These are phyloP conservation scores for Diutina neorugosa DNA, from an alignment of 1,139 yeast species.

Conservation along the genomic window DNA sequence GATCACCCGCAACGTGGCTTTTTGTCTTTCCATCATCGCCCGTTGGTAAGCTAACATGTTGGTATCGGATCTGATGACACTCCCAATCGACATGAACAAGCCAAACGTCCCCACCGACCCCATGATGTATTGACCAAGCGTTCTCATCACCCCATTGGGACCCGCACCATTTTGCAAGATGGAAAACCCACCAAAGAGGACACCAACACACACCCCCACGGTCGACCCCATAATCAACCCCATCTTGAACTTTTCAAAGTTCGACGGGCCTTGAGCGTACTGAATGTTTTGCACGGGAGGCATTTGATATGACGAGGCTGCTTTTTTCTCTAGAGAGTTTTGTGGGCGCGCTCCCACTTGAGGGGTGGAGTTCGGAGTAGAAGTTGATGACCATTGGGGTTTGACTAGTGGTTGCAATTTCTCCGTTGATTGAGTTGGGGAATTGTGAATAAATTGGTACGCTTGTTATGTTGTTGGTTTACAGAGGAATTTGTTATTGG, in stretches of 20 bases:
- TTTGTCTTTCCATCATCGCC: constrained; percentile 25
- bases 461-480: too few relatives aligned
- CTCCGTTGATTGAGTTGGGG: too few relatives aligned
- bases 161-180: constrained; percentile 92
- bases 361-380: not conserved
- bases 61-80: constrained; percentile 75
- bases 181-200: constrained; percentile 86
- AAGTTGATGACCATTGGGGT: too few relatives aligned
- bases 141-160: constrained; percentile 95
- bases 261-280: constrained; percentile 47
- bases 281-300: constrained; percentile 21
- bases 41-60: constrained; percentile 31
- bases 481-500: too few relatives aligned
- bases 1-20: constrained; percentile 23
- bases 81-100: constrained; percentile 88
- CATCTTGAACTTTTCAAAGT: constrained; percentile 95
- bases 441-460: too few relatives aligned
- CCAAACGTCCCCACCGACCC: constrained; percentile 98
- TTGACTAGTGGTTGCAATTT: too few relatives aligned
- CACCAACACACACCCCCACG: constrained; percentile 93
- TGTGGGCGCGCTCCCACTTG: not conserved
- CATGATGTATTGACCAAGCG: constrained; percentile 89
- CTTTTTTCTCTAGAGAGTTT: not conserved
- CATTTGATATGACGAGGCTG: not conserved
- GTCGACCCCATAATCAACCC: constrained; percentile 95